Base-by-base conservation (phyloP, 257 asterid species). In the Nicotiana paniculata region DNA sequence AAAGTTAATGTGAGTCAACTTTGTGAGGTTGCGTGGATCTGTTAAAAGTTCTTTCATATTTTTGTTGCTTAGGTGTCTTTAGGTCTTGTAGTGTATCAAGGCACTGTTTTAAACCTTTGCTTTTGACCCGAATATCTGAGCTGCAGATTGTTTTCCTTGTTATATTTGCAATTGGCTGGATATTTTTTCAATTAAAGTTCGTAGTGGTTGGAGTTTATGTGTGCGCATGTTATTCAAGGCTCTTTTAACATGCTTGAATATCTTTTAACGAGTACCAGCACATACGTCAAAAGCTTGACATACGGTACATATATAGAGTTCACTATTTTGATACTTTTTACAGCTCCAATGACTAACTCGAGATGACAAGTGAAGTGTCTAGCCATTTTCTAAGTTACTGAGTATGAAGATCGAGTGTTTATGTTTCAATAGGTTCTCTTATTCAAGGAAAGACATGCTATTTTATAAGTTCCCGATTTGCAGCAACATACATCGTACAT, bases 1-100 rank as follows among this genome's bases (percentile, higher is more conserved):
- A 87, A 43, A 86, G 88, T 84, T 91, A 79, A 87, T 57, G 5
- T 35, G 39, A 12, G 46, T 26, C 62, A 13, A 15, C 30, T 15
- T 26, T 35, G 70, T 17, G 15, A n/a, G 79, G 13, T 75, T 26
- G 13, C 15, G 4, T 3, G 9, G 5, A 48, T 51, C 80, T 26
- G 30, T 51, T 1, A 8, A 75, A 24, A 51, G 39, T 46, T 53
- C 3, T 75, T 75, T 72, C 61, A 24, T 75, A 28, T 10, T 75
- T 75, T 15, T 75, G 63, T 51, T 51, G 63, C 80, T 51, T 75
- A 75, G 80, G n/a, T 26, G 28, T 8, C 63, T 75, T 7, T 75
- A 75, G 80, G 63, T 75, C 30, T 26, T 75, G 15, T 74, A 51
- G 63, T 51, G 15, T 75, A 75, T 75, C 13, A 48, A 75, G 21